Percentiles rank a stretch among this genome's conserved stretches.
Conservation (phyloP, 176 grass and related monocot species). For the Oryza nivara region DNA sequence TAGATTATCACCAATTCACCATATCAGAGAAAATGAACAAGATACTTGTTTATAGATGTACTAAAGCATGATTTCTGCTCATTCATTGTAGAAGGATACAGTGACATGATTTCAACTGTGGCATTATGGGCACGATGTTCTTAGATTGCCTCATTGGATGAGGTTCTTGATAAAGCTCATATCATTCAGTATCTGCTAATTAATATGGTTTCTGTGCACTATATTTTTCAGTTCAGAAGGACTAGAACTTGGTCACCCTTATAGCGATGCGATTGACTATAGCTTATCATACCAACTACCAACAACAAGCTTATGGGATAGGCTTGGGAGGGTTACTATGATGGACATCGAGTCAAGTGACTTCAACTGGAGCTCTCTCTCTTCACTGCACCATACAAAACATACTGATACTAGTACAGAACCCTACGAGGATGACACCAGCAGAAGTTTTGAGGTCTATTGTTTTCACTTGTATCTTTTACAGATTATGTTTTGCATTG, state of each 20-base stretch:
- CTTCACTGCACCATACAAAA: constrained; percentile 86
- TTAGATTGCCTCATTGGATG: constrained; percentile 8
- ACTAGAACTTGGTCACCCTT: constrained; percentile 38
- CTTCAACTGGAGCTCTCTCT: constrained; percentile 72
- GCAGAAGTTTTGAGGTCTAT: constrained; percentile 86
- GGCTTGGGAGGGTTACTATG: constrained; percentile 72
- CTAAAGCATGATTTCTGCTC: background rate
- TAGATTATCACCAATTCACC: background rate
- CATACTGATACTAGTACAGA: constrained; percentile 67
- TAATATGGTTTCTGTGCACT: background rate
- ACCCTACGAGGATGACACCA: constrained; percentile 72
- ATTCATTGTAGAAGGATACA: background rate
- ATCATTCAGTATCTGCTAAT: too few species aligned
- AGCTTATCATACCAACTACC: constrained; percentile 43
- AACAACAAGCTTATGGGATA: constrained; percentile 71
- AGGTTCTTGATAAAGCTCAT: background rate
- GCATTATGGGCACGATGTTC: background rate
- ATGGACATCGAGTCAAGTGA: constrained; percentile 86
- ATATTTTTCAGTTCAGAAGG: constrained; percentile 58
- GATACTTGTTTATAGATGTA: background rate
- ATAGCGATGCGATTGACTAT: constrained; percentile 27
- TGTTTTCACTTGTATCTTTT: constrained; percentile 21
- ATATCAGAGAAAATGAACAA: background rate
- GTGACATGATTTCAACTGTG: background rate
- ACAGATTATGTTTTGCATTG: constrained; percentile 2